phyloP scores from a whole-genome alignment of 2,329 filamentous ascomycete genomes.

The Lasiodiplodia sp. region DNA sequence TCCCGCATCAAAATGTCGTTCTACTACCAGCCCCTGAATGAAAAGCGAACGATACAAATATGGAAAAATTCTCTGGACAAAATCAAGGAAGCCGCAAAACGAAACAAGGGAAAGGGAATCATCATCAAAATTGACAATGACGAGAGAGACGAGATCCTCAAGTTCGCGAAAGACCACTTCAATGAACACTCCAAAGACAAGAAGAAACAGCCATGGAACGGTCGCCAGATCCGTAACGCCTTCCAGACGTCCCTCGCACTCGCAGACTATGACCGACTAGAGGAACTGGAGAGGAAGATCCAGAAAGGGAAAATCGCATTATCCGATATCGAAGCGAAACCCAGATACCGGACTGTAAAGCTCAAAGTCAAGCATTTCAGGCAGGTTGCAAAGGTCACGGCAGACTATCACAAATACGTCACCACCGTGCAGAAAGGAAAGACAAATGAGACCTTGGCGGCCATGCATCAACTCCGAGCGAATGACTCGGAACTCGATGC shows the following conservation, averaged over 20 bases:
- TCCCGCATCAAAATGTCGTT: conserved; percentile 26
- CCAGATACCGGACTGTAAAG: not conserved
- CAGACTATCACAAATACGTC: not conserved
- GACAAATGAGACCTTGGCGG: not conserved
- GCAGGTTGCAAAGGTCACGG: conserved; percentile 2
- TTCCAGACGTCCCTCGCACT: conserved; percentile 36
- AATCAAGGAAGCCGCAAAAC: not conserved
- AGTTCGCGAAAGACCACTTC: not conserved
- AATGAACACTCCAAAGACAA: not conserved
- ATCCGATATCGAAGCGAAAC: not conserved
- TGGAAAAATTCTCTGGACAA: not conserved
- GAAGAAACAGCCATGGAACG: conserved; percentile 31
- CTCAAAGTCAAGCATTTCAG: not conserved
- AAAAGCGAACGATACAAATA: not conserved
- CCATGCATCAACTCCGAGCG: not conserved
- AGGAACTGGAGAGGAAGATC: not conserved
- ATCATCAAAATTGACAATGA: not conserved
- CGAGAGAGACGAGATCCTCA: not conserved
- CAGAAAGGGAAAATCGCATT: not conserved
- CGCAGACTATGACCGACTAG: conserved; percentile 24
- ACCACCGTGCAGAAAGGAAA: not conserved
- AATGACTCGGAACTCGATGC: too few relatives aligned
- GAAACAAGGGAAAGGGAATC: not conserved
- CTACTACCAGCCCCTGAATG: conserved; percentile 32
- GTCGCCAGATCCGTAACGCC: conserved; percentile 34